Evolutionary conservation across 2,329 filamentous ascomycete genomes (phyloP).

Genomic region (Zymoseptoria passerinii): DNA sequence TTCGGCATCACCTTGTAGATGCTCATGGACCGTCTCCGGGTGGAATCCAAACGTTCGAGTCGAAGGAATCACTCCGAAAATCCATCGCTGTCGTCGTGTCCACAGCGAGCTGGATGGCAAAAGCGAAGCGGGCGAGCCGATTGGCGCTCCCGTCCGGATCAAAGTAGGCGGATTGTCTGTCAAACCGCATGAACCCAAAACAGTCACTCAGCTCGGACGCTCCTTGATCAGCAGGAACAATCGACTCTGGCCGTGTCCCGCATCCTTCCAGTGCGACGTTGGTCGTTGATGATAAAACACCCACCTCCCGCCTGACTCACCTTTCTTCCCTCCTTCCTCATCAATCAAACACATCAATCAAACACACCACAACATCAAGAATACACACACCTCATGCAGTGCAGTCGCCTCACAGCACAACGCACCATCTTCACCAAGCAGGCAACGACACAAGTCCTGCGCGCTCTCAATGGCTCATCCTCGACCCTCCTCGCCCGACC

Average conservation of each 20-base stretch:
- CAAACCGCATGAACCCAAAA: neutral
- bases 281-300: neutral
- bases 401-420: constrained; percentile 18
- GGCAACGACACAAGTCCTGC: constrained; percentile 32
- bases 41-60: neutral
- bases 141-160: too few species aligned
- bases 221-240: neutral
- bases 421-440: constrained; percentile 29
- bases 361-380: neutral
- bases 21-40: neutral
- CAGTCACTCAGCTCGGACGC: neutral
- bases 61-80: neutral
- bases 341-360: neutral
- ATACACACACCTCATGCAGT: constrained; percentile 16
- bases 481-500: constrained; percentile 25
- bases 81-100: neutral
- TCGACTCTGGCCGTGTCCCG: neutral
- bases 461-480: constrained; percentile 29
- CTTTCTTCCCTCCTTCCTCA: neutral
- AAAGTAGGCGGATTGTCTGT: too few species aligned
- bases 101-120: too few species aligned
- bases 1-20: neutral
- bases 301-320: neutral
- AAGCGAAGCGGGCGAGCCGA: too few species aligned
- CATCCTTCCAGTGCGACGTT: neutral